phyloP scores from a whole-genome alignment of 768 basidiomycete genomes.

The Glaciozyma antarctica region DNA sequence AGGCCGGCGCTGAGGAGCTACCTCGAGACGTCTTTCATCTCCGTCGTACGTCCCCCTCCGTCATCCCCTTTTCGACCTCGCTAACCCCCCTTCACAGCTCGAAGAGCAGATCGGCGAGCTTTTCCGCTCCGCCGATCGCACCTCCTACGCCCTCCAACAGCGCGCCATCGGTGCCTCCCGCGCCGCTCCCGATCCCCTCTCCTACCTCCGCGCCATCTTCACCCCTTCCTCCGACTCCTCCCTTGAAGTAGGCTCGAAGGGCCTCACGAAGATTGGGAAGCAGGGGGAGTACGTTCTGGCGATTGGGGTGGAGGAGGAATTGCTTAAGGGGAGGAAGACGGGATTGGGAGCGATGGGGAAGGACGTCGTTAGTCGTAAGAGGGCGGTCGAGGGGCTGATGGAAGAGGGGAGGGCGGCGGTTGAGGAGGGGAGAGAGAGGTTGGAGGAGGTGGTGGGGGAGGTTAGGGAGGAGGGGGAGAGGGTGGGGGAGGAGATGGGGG shows the following conservation, averaged over 20 bases:
- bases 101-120: constrained; percentile 24
- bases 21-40: constrained; percentile 22
- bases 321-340: constrained; percentile 13
- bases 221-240: background rate
- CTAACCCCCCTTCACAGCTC: constrained; percentile 2
- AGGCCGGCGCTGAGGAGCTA: constrained; percentile 5
- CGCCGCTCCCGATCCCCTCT: constrained; percentile 26
- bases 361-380: background rate
- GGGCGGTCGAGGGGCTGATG: background rate
- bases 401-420: background rate
- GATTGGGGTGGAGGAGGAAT: constrained; percentile 42
- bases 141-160: constrained; percentile 34
- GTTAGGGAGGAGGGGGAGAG: background rate
- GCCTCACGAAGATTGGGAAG: constrained; percentile 42
- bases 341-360: background rate
- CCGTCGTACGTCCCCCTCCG: constrained; percentile 11
- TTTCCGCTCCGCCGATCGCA: constrained; percentile 36
- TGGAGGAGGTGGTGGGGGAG: background rate
- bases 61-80: too few relatives aligned
- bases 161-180: constrained; percentile 32
- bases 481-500: background rate
- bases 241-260: constrained; percentile 30
- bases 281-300: constrained; percentile 42
- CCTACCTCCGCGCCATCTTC: constrained; percentile 29
- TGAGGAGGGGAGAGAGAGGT: background rate